Base-by-base conservation (phyloP, 768 basidiomycete genomes). In the Podaxis sp. region DNA sequence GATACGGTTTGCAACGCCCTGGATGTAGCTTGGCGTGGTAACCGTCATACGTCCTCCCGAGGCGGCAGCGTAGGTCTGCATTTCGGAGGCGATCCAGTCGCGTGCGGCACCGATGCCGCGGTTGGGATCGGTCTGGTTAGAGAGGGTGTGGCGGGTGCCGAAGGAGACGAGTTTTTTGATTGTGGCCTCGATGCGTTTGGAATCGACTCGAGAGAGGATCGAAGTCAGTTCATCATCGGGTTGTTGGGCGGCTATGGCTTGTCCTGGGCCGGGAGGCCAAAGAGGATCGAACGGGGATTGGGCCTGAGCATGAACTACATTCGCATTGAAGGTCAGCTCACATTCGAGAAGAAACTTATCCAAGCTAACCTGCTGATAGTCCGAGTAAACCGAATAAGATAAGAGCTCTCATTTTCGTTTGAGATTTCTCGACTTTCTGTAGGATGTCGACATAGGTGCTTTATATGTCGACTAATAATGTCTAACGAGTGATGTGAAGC, bases 81-180 rank as follows among this genome's bases (percentile, higher is more conserved):
- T 77, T 68, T 84, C 73, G 3, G 77, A 67, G 3, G 80, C 80
- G 65, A 84, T 80, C 84, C 83, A 86, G 71, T 84, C 82, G 30
- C 82, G 71, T 17, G 84, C 80, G 5, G 83, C 84, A 48, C 84
- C 83, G 42, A 86, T 83, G 0, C 83, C 83, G 39, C 83, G 79
- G 9, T 70, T 68, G 17, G 83, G 81, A 66, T 84, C 79, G 4
- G 83, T 83, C 70, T 84, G 83, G 66, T 68, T 82, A 30, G 83
- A 84, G 48, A 80, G 75, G 30, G 83, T 85, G 72, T 80, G 77
- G 9, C 84, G 77, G 19, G 83, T 86, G 19, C 84, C 84, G 65
- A 85, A 84, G 22, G 83, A 81, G 52, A 81, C 80, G 39, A 86
- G 82, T 67, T 83, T 83, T 52, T 70, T 71, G 65, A 85, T 84